These are phyloP conservation scores for Leptodontidium sp. DNA, from an alignment of 2,329 filamentous ascomycete species.

Conservation along the genomic window DNA sequence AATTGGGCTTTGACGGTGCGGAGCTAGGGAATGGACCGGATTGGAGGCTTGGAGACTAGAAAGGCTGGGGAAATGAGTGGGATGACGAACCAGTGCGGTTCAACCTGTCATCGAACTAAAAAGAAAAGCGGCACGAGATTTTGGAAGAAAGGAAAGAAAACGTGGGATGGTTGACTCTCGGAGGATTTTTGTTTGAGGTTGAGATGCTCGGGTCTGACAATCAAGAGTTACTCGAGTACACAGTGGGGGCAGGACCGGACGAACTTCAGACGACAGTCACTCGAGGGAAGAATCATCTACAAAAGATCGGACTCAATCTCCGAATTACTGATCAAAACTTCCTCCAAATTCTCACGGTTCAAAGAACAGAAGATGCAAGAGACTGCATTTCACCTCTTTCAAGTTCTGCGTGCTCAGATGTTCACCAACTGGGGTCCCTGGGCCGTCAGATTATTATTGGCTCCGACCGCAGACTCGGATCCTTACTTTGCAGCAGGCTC, in stretches of 20 bases:
- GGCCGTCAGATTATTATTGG: conserved; percentile 11
- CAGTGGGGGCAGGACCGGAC: not conserved
- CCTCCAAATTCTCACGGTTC: not conserved
- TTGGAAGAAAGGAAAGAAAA: not conserved
- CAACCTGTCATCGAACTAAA: no score
- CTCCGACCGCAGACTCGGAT: conserved; percentile 8
- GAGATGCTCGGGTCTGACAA: not conserved
- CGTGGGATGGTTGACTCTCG: not conserved
- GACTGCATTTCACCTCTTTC: not conserved
- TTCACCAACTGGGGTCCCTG: not conserved
- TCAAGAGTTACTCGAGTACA: not conserved
- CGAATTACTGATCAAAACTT: not conserved
- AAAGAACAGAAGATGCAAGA: no score
- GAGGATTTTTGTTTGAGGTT: not conserved
- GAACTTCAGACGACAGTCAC: not conserved
- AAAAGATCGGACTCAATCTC: not conserved
- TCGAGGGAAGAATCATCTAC: not conserved
- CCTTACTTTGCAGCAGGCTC: conserved; percentile 10
- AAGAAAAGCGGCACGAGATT: not conserved
- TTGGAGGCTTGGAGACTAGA: conserved; percentile 1
- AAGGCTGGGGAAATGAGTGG: conserved; percentile 8
- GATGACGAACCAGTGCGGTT: not conserved
- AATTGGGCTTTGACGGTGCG: conserved; percentile 12
- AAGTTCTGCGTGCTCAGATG: conserved; percentile 3
- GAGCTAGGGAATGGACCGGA: not conserved